Conservation (phyloP, 768 basidiomycete species). For the Brasilioporus rufonigricans region DNA sequence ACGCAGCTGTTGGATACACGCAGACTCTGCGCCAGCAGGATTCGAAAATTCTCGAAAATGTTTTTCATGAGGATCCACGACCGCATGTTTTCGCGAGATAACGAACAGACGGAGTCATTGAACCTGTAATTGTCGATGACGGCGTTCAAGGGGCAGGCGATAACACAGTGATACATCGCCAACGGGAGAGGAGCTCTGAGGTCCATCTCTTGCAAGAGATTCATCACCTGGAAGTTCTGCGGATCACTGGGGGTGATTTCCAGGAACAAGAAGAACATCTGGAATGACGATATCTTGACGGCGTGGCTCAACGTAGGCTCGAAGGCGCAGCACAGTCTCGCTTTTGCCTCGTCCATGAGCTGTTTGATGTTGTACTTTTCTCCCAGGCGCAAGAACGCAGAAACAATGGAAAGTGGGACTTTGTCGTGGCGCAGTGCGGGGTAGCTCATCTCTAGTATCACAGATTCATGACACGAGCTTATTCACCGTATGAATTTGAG, state of each 20-base stretch:
- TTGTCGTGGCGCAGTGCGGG: constrained; percentile 3
- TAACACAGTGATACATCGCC: constrained; percentile 12
- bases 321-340: constrained; percentile 1
- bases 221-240: constrained; percentile 18
- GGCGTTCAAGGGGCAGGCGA: not conserved
- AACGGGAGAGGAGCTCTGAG: constrained; percentile 7
- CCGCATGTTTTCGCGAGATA: constrained; percentile 7
- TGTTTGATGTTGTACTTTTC: constrained; percentile 21
- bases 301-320: not conserved
- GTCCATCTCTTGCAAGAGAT: constrained; percentile 8
- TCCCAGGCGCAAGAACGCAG: constrained; percentile 19
- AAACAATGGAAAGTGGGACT: constrained; percentile 1
- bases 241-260: constrained; percentile 1
- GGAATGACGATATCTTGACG: not conserved
- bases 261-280: not conserved
- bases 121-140: constrained; percentile 13
- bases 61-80: constrained; percentile 9
- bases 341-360: constrained; percentile 11
- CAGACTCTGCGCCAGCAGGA: not conserved
- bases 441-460: no score
- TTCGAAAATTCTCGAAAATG: constrained; percentile 1
- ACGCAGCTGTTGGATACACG: constrained; percentile 3
- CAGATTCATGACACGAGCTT: no score
- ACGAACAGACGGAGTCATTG: not conserved
- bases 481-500: no score